phyloP scores from a whole-genome alignment of 2,329 filamentous ascomycete species.

The Aspergillus phoenicis region DNA sequence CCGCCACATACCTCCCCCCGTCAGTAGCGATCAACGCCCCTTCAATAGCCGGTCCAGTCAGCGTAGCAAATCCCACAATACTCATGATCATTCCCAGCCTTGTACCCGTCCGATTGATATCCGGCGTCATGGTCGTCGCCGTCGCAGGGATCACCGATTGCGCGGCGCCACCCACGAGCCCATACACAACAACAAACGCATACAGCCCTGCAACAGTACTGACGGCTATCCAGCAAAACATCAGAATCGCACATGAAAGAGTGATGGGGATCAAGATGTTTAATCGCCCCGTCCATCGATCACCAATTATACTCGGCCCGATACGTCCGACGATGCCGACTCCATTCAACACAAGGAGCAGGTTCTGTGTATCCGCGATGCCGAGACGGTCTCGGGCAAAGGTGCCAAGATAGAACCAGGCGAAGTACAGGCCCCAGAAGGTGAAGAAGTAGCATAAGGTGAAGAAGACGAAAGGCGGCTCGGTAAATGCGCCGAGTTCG shows the following conservation, averaged over 20 bases:
- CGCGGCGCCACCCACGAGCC: conserved; percentile 22
- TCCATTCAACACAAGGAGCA: no score
- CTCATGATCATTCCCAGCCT: conserved; percentile 20
- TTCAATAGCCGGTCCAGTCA: conserved; percentile 19
- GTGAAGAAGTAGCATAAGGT: conserved; percentile 48
- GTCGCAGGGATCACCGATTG: conserved; percentile 17
- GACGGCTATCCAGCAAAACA: conserved; percentile 62
- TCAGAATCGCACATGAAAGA: conserved; percentile 49
- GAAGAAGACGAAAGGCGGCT: conserved; percentile 57
- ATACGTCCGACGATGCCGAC: no score
- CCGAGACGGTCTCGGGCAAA: conserved; percentile 40
- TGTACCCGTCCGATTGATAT: conserved; percentile 9
- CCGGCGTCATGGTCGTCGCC: conserved; percentile 13
- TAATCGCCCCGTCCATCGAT: no score
- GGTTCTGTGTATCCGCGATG: conserved; percentile 47
- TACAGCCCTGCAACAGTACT: conserved; percentile 40
- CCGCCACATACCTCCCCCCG: conserved; percentile 13
- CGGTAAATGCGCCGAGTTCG: conserved; percentile 60
- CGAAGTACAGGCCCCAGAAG: conserved; percentile 59
- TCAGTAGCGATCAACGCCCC: conserved; percentile 17
- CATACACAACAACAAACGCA: conserved; percentile 48
- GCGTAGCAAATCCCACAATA: conserved; percentile 15
- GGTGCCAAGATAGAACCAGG: conserved; percentile 61
- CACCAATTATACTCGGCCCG: no score
- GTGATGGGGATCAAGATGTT: conserved; percentile 36